Base-by-base conservation (phyloP, 1,284 basidiomycete genomes). In the Fomitiporia mediterranea region DNA sequence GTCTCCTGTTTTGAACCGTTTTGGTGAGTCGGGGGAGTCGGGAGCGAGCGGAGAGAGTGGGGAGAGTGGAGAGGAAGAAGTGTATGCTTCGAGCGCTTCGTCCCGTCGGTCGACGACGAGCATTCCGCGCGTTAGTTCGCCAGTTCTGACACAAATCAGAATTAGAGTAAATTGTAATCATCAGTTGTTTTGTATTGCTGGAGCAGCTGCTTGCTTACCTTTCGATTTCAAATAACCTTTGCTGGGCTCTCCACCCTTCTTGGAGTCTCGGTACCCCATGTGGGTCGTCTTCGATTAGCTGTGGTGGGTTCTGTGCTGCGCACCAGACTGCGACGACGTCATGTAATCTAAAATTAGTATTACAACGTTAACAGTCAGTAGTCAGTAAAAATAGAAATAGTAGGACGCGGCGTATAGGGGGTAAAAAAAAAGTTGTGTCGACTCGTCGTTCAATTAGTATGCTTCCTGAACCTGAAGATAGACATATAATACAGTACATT, bases 271-370 rank as follows among this genome's bases (percentile, higher is more conserved):
- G 68, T 50, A 67, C 53, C 39, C 55, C 60, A n/a, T 30, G 40
- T 9, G 59, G 61, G 30, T 62, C 43, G n/a, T n/a, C n/a, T 44
- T 64, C 64, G 40, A 68, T 61, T 9, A 56, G 28, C 27, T 70
- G 65, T 5, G 84, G 83, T 11, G 84, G 84, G 60, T 86, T 83
- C 55, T 78, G 74, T 15, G 88, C 81, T 0, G 86, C 85, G 66
- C 81, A 89, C 86, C 87, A 92, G n/a, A 92, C 78, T 2, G 88
- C 84, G 11, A 82, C 81, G 51, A 90, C 84, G 63, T 93, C 91
- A 61, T 93, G 91, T 63, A 95, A 78, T 23, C 54, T 56, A 35
- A 11, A 9, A 21, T n/a, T 5, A 32, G 17, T n/a, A n/a, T 38
- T 38, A 38, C 35, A 38, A 38, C 35, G n/a, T 38, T 9, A 38